These are phyloP conservation scores for Arthrinium puccinioides DNA, from an alignment of 2,329 filamentous ascomycete species.

Conservation along the genomic window DNA sequence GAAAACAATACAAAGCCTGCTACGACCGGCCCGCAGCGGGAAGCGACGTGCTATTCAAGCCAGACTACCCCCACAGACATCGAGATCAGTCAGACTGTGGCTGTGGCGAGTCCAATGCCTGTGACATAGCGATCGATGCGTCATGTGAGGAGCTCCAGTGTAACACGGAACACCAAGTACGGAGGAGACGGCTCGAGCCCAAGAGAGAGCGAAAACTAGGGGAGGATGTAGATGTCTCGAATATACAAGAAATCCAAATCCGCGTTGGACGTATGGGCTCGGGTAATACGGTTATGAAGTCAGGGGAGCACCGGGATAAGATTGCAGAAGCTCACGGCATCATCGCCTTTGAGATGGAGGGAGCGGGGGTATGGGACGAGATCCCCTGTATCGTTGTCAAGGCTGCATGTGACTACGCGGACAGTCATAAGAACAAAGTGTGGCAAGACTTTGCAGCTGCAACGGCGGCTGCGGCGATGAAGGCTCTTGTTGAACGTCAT, in stretches of 20 bases:
- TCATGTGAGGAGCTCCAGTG: no score
- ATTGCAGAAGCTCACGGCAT: conserved; percentile 17
- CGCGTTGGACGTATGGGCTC: conserved; percentile 31
- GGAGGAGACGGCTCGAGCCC: no score
- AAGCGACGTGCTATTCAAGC: conserved; percentile 12
- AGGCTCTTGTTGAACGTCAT: conserved; percentile 6
- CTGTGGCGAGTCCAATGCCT: no score
- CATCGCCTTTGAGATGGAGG: conserved; percentile 27
- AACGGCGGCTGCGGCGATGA: conserved; percentile 18
- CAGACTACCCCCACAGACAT: conserved; percentile 9
- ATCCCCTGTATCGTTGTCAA: conserved; percentile 30
- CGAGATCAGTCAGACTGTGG: conserved; percentile 2
- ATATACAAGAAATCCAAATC: conserved; percentile 13
- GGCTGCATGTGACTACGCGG: conserved; percentile 29
- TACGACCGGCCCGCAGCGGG: conserved; percentile 7
- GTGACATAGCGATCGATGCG: no score
- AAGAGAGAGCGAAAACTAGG: no score
- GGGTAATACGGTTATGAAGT: conserved; percentile 31
- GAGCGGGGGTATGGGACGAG: conserved; percentile 12
- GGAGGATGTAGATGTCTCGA: no score
- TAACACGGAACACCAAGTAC: no score
- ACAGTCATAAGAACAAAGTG: conserved; percentile 27
- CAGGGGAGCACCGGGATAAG: conserved; percentile 24
- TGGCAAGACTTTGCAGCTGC: conserved; percentile 25
- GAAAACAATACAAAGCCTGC: background rate